phyloP scores from a whole-genome alignment of 2,329 filamentous ascomycete genomes.

The Fusarium sp. region DNA sequence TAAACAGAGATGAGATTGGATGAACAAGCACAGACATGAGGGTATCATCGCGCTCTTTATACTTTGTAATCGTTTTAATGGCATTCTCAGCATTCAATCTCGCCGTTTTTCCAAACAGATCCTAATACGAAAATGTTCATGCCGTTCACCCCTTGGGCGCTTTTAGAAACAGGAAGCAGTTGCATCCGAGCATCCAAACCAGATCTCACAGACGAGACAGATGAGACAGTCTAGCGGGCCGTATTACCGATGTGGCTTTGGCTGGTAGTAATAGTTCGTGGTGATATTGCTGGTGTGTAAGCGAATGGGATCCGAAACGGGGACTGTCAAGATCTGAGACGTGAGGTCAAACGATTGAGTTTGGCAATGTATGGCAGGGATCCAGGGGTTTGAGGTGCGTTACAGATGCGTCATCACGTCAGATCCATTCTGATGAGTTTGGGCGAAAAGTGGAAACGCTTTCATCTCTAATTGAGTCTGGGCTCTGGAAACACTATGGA shows the following conservation, averaged over 20 bases:
- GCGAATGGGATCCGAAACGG: not conserved
- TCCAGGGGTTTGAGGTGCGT: not conserved
- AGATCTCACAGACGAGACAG: not conserved
- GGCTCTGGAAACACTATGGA: not conserved
- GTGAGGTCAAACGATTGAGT: not conserved
- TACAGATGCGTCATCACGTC: not conserved
- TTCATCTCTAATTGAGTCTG: not conserved
- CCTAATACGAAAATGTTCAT: not conserved
- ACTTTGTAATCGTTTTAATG: not conserved
- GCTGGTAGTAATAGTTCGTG: not conserved
- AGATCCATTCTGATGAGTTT: not conserved
- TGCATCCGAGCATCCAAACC: not conserved
- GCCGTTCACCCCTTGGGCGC: not conserved
- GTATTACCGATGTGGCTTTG: not conserved
- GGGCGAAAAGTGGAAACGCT: not conserved
- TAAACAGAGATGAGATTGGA: not conserved
- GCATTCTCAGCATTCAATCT: not conserved
- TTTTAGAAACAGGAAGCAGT: constrained; percentile 1
- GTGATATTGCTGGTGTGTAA: not conserved
- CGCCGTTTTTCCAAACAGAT: not conserved
- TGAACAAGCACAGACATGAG: not conserved
- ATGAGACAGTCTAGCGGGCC: not conserved
- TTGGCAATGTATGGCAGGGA: not conserved
- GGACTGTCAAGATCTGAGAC: not conserved
- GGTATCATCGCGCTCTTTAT: not conserved